Evolutionary conservation across 192 early-diverging fungal species (phyloP).

Genomic region (Phycomyces blakesleeanus): DNA sequence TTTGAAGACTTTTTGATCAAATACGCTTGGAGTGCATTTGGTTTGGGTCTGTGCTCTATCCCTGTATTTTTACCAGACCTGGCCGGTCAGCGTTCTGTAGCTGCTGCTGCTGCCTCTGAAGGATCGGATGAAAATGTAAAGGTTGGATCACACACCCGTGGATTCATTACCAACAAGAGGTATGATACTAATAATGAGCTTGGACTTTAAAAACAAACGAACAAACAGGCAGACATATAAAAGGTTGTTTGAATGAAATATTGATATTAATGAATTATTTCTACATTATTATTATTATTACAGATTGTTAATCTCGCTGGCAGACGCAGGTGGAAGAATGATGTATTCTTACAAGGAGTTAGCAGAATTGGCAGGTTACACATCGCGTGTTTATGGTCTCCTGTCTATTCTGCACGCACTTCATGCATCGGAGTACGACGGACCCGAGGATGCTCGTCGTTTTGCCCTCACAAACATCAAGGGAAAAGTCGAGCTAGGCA

Average conservation of each 20-base stretch:
- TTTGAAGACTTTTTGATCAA: slow-evolving; percentile 95
- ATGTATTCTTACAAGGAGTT: slow-evolving; percentile 96
- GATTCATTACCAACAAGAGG: slow-evolving; percentile 89
- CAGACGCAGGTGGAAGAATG: slow-evolving; percentile 93
- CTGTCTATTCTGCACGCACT: slow-evolving; percentile 80
- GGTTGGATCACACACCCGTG: slow-evolving; percentile 65
- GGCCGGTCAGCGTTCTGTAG: slow-evolving; percentile 40
- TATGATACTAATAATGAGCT: too few species aligned
- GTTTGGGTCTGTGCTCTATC: slow-evolving; percentile 75
- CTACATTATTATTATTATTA: slow-evolving; percentile 40
- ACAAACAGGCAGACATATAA: background rate
- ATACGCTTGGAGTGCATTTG: slow-evolving; percentile 92
- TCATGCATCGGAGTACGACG: slow-evolving; percentile 53
- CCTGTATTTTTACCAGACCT: slow-evolving; percentile 80
- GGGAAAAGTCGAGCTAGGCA: slow-evolving; percentile 49
- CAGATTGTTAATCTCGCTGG: slow-evolving; percentile 72
- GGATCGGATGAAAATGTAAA: slow-evolving; percentile 33
- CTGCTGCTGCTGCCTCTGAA: slow-evolving; percentile 37
- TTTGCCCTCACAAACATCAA: slow-evolving; percentile 51
- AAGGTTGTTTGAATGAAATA: background rate
- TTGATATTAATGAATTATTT: background rate
- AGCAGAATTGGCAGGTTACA: slow-evolving; percentile 87
- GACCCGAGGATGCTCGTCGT: slow-evolving; percentile 28
- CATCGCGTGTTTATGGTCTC: slow-evolving; percentile 81
- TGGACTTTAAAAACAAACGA: background rate